Evolutionary conservation across 78 protist species (phyloP), one percentile per base, ranked within the genome.

Genomic region (slime mould (Dictyostelium discoideum)): DNA sequence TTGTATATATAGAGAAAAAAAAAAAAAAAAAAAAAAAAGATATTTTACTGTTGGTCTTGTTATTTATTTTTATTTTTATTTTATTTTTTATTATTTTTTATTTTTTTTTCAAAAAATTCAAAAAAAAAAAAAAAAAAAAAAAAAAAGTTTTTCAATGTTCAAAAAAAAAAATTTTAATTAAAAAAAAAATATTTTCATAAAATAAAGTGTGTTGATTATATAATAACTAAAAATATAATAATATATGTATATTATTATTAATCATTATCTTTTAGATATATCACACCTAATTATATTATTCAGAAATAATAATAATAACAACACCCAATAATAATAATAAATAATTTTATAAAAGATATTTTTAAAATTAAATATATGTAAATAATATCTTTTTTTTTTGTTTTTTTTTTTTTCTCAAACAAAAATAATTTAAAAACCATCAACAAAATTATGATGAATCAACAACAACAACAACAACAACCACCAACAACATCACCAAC

Each of bases 381-480:
- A 69, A 69, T 26, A 69, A 69, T n/a, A 16, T 16, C 18, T 54
- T 54, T 54, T 54, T 16, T 54, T 60, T 20, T 60, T 20, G 9
- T 50, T 50, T 50, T 50, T 54, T 54, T 54, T 54, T 16, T 54
- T 60, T 20, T 60, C 5, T 20, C 2, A 60, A 60, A 16, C 16
- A 60, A 54, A 54, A 16, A 54, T 16, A 54, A 16, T 16, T 60
- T 60, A 60, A 60, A 60, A 20, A 60, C 69, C 9, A 18, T 60
- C 69, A 60, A 54, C 37, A 32, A 32, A 60, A 60, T 60, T 60
- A 74, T 74, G 81, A 74, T 74, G 81, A 74, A 74, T 18, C 81
- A 74, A 74, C 81, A 74, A 73, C 39, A 24, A 73, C 80, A 24
- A 24, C 42, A n/a, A 13, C 80, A 73, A 9, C 80, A 73, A 32